These are phyloP conservation scores for Huntiella decipiens DNA, from an alignment of 2,329 filamentous ascomycete species.

Conservation along the genomic window DNA sequence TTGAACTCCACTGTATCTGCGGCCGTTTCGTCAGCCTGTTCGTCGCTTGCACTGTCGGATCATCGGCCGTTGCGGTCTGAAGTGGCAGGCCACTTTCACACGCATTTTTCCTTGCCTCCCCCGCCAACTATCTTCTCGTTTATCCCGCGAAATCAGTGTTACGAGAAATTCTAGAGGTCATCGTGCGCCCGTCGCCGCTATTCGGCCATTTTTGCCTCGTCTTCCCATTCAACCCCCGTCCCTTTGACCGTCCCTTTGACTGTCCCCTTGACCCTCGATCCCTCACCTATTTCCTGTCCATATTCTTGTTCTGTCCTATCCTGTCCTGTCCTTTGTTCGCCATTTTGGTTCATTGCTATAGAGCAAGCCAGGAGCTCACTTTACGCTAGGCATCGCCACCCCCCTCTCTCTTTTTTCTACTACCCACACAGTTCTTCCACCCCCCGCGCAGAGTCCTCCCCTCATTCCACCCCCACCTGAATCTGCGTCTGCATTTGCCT, in stretches of 20 bases:
- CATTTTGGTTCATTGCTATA: not conserved
- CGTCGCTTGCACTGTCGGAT: too few relatives aligned
- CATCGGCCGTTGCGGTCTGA: too few relatives aligned
- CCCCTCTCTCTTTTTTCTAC: not conserved
- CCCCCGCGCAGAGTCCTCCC: not conserved
- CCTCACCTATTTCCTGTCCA: not conserved
- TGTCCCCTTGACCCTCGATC: slow-evolving; percentile 2
- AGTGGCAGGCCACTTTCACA: too few relatives aligned
- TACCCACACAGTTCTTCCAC: not conserved
- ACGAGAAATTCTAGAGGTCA: too few relatives aligned
- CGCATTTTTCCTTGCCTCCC: too few relatives aligned
- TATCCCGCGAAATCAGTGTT: too few relatives aligned
- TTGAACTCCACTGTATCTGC: too few relatives aligned
- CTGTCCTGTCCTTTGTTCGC: slow-evolving; percentile 3
- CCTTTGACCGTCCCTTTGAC: slow-evolving; percentile 2
- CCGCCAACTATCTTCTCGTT: too few relatives aligned
- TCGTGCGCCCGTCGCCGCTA: not conserved
- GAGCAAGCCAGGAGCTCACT: not conserved
- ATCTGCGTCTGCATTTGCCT: too few relatives aligned
- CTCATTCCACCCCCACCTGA: not conserved
- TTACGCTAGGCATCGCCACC: not conserved
- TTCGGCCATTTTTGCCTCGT: not conserved
- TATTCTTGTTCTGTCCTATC: not conserved
- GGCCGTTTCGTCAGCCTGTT: too few relatives aligned
- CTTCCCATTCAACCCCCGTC: not conserved